Evolutionary conservation across 805 yeast genomes (phyloP).

Genomic region (Saccharomyces mikatae): DNA sequence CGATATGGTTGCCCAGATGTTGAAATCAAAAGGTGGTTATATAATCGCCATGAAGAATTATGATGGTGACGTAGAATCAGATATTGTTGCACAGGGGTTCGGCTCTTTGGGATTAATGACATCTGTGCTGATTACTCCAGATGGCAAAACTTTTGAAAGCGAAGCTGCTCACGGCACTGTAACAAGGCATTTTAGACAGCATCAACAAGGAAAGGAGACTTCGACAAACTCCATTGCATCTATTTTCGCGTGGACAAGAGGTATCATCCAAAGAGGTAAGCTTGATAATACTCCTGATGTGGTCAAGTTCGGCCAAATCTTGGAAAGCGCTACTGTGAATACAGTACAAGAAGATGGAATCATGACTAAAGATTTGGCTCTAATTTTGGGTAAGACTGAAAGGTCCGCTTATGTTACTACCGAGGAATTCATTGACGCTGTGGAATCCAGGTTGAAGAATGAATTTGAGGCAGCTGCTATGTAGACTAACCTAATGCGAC

Average conservation of each 20-base stretch:
- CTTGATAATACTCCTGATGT: constrained; percentile 84
- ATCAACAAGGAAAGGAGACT: constrained; percentile 94
- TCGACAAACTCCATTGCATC: constrained; percentile 97
- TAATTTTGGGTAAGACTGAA: constrained; percentile 79
- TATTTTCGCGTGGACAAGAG: constrained; percentile 94
- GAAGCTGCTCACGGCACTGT: constrained; percentile 99
- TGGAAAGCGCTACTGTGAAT: constrained; percentile 80
- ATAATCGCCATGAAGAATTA: constrained; percentile 95
- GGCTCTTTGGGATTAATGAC: constrained; percentile 97
- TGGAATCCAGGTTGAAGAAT: constrained; percentile 51
- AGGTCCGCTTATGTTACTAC: constrained; percentile 81
- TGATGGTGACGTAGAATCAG: constrained; percentile 96
- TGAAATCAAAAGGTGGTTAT: constrained; percentile 90
- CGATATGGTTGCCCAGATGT: constrained; percentile 98
- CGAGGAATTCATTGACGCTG: constrained; percentile 82
- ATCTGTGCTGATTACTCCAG: constrained; percentile 93
- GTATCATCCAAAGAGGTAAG: constrained; percentile 85
- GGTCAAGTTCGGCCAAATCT: constrained; percentile 61
- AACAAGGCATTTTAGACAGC: constrained; percentile 92
- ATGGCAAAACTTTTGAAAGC: constrained; percentile 88
- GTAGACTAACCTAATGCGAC: background rate
- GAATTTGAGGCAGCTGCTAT: constrained; percentile 10
- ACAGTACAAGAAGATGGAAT: constrained; percentile 76
- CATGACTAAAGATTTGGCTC: constrained; percentile 95
- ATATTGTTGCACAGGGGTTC: constrained; percentile 95